Percentiles rank a stretch among this genome's conserved stretches.
Evolutionary conservation across 148 eudicot species (phyloP).

Genomic region (Bassia scoparia): DNA sequence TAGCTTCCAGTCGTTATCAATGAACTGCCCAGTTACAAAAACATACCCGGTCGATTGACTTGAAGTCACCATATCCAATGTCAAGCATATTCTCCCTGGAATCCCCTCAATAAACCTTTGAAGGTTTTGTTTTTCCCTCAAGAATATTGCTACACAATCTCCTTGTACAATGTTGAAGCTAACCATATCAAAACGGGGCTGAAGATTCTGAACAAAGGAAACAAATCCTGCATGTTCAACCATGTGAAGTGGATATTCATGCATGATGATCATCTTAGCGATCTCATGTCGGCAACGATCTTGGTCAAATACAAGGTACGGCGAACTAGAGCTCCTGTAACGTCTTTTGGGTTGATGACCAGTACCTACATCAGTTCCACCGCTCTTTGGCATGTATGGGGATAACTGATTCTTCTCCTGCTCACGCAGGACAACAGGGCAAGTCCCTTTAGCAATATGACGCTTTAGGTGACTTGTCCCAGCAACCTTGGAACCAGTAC

Average conservation of each 20-base stretch:
- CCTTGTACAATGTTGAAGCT: constrained; percentile 58
- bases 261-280: constrained; percentile 70
- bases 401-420: constrained; percentile 39
- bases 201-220: constrained; percentile 55
- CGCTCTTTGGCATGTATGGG: constrained; percentile 40
- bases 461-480: constrained; percentile 81
- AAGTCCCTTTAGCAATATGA: constrained; percentile 65
- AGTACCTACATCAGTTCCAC: constrained; percentile 26
- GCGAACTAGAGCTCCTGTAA: constrained; percentile 41
- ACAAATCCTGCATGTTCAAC: constrained; percentile 67
- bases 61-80: constrained; percentile 67
- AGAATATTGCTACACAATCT: constrained; percentile 64
- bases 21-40: constrained; percentile 59
- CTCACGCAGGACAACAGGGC: constrained; percentile 53
- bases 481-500: constrained; percentile 61
- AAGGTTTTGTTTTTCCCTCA: constrained; percentile 58
- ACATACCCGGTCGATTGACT: constrained; percentile 54
- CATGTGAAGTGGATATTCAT: constrained; percentile 71
- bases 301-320: constrained; percentile 56
- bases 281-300: constrained; percentile 64
- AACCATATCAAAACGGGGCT: constrained; percentile 61
- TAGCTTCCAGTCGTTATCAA: constrained; percentile 69
- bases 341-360: constrained; percentile 47
- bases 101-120: constrained; percentile 52
- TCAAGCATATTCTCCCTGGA: constrained; percentile 64